A percentile compares a stretch with the other conserved stretches of the same genome.
Conservation (phyloP, 2,329 filamentous ascomycete genomes). For the Cladophialophora psammophila region DNA sequence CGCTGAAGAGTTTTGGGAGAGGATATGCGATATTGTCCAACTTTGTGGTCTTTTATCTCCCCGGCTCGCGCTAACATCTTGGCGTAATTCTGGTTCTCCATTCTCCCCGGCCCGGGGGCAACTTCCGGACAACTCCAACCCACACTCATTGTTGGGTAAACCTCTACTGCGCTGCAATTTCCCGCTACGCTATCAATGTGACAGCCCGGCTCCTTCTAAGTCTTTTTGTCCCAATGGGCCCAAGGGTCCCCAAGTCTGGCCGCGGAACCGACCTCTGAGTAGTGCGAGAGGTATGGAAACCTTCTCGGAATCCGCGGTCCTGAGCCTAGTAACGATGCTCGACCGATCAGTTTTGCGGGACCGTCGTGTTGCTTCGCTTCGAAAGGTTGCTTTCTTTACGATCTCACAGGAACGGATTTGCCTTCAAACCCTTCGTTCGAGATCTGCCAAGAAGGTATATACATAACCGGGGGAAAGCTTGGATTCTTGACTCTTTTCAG, state of each 20-base stretch:
- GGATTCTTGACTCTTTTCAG: neutral
- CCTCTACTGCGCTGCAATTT: neutral
- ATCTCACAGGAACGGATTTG: neutral
- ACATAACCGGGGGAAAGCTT: neutral
- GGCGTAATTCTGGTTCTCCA: neutral
- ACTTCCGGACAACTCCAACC: neutral
- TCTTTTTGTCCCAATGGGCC: neutral
- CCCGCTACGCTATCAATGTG: neutral
- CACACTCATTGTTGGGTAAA: neutral
- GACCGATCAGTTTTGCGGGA: neutral
- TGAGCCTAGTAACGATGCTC: neutral
- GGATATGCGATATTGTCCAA: no score
- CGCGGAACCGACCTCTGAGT: neutral
- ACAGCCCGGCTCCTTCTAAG: neutral
- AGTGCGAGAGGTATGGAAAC: neutral
- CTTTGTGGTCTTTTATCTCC: neutral
- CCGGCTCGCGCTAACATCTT: neutral
- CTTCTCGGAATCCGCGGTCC: neutral
- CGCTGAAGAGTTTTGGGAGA: no score
- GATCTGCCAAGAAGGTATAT: constrained; percentile 7
- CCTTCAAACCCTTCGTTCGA: neutral
- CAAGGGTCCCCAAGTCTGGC: neutral
- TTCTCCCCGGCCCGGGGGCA: neutral
- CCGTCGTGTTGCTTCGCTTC: constrained; percentile 1
- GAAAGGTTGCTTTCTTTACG: neutral